Evolutionary conservation across 805 yeast genomes (phyloP).

Genomic region (Candida nonsorbophila): DNA sequence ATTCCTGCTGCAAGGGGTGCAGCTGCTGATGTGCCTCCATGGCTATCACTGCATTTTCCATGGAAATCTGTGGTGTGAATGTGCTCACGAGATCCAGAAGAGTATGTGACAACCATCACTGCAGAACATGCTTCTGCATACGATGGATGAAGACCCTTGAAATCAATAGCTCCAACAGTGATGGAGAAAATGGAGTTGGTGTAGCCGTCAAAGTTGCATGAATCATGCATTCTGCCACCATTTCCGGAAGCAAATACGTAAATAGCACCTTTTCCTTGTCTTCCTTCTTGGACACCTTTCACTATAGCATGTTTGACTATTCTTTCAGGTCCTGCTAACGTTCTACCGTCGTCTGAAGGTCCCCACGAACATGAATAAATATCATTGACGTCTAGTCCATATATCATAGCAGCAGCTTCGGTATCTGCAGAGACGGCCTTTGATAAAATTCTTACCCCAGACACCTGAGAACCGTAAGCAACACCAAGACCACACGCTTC

Average conservation of each 20-base stretch:
- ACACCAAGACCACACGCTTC: slow-evolving; percentile 94
- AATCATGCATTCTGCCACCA: slow-evolving; percentile 79
- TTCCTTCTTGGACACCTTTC: slow-evolving; percentile 81
- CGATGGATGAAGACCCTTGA: slow-evolving; percentile 77
- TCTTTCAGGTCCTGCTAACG: slow-evolving; percentile 79
- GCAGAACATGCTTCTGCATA: slow-evolving; percentile 95
- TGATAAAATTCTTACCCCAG: slow-evolving; percentile 86
- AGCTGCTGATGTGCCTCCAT: slow-evolving; percentile 98
- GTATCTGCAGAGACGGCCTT: slow-evolving; percentile 78
- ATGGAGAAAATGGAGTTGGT: slow-evolving; percentile 93
- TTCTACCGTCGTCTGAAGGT: slow-evolving; percentile 86
- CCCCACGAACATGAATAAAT: slow-evolving; percentile 99
- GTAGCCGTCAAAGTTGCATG: slow-evolving; percentile 95
- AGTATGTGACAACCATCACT: slow-evolving; percentile 87
- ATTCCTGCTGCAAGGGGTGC: slow-evolving; percentile 99
- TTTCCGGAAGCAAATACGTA: slow-evolving; percentile 97
- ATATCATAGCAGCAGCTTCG: slow-evolving; percentile 84
- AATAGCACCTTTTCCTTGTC: slow-evolving; percentile 74
- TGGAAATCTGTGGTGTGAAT: slow-evolving; percentile 84
- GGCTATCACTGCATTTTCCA: slow-evolving; percentile 61
- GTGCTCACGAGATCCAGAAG: slow-evolving; percentile 85
- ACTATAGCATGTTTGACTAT: slow-evolving; percentile 76
- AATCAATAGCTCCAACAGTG: slow-evolving; percentile 91
- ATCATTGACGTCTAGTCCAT: slow-evolving; percentile 78
- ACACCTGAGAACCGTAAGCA: slow-evolving; percentile 80